These are phyloP conservation scores for Irpex sp. DNA, from an alignment of 1,284 basidiomycete genomes.

Conservation along the genomic window DNA sequence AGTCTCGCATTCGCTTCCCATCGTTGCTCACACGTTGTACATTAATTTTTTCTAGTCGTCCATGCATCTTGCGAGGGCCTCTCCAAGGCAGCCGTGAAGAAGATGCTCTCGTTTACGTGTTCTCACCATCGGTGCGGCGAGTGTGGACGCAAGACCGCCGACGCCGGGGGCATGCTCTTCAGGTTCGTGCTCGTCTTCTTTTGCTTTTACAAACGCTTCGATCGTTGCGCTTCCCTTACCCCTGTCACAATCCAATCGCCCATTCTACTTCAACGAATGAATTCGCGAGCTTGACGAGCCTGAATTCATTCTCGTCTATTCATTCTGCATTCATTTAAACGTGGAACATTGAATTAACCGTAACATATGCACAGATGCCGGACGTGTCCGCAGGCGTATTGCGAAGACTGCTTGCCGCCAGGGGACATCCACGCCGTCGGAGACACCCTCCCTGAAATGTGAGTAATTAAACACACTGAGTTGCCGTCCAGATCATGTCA, in stretches of 20 bases:
- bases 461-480: constrained; percentile 20
- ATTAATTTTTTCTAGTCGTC: constrained; percentile 36
- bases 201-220: too few species aligned
- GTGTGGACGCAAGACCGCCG: constrained; percentile 14
- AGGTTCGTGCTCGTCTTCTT: constrained; percentile 11
- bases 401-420: constrained; percentile 54
- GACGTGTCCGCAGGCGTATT: constrained; percentile 55
- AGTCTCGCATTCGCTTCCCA: too few species aligned
- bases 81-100: constrained; percentile 25
- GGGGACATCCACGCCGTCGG: constrained; percentile 49
- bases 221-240: too few species aligned
- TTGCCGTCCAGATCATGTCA: not conserved
- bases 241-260: too few species aligned
- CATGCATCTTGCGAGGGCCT: constrained; percentile 45
- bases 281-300: too few species aligned
- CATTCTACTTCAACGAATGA: too few species aligned
- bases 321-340: too few species aligned
- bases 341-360: not conserved
- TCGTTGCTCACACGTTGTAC: not conserved
- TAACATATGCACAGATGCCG: constrained; percentile 39
- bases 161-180: constrained; percentile 21
- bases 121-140: constrained; percentile 45
- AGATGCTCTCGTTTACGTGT: constrained; percentile 30
- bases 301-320: too few species aligned
- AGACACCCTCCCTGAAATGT: constrained; percentile 56